A percentile compares a stretch with the other conserved stretches of the same genome.
Evolutionary conservation across 345 rosid species (phyloP).

Genomic region (Eutrema heterophyllum): DNA sequence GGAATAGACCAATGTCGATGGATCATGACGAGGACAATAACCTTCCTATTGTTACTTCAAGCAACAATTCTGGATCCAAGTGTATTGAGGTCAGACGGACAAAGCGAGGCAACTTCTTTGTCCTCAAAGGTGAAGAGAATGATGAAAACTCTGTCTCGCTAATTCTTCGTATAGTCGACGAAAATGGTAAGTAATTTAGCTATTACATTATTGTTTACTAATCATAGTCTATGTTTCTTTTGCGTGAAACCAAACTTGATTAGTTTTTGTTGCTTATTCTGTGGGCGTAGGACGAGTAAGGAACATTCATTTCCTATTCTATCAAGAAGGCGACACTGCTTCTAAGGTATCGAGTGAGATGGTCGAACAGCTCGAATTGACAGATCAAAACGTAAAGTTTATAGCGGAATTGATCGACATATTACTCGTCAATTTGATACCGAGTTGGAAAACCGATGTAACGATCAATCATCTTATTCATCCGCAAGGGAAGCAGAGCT

Average conservation of each 20-base stretch:
- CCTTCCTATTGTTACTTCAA: constrained; percentile 48
- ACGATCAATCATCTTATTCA: constrained; percentile 39
- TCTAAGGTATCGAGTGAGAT: constrained; percentile 81
- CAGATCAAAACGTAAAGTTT: constrained; percentile 58
- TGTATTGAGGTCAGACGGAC: constrained; percentile 59
- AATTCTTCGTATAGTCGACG: constrained; percentile 69
- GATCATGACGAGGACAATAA: constrained; percentile 56
- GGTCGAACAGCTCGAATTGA: constrained; percentile 86
- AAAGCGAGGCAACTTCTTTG: constrained; percentile 54
- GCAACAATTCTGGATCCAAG: constrained; percentile 38
- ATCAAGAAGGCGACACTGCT: constrained; percentile 75
- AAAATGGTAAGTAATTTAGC: constrained; percentile 41
- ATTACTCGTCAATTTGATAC: constrained; percentile 53
- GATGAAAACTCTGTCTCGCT: constrained; percentile 70
- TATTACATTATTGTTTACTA: too few species aligned
- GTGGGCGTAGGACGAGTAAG: constrained; percentile 51
- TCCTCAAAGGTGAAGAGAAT: constrained; percentile 62
- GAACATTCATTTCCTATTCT: constrained; percentile 77
- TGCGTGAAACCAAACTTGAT: background rate
- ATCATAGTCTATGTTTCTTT: background rate
- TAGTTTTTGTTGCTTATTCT: constrained; percentile 3
- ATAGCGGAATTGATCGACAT: constrained; percentile 79
- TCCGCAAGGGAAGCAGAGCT: constrained; percentile 27
- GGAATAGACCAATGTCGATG: constrained; percentile 37
- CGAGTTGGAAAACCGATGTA: constrained; percentile 50